Percentiles rank a stretch among this genome's conserved stretches.
phyloP scores from a whole-genome alignment of 805 yeast genomes.

The Nakazawaea sp. region DNA sequence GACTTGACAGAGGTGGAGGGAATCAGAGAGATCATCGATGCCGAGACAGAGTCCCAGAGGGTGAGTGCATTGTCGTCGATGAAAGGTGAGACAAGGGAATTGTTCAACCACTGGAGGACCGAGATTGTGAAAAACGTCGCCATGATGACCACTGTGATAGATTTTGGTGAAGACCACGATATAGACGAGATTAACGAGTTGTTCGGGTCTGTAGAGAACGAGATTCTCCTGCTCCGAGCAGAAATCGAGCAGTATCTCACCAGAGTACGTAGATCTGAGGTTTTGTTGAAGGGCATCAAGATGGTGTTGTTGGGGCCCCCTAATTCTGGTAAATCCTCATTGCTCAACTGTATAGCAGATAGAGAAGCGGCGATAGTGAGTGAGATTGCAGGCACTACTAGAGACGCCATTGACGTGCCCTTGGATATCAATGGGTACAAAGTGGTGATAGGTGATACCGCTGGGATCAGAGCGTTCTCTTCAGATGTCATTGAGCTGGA shows the following conservation, averaged over 20 bases:
- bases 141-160: slow-evolving; percentile 78
- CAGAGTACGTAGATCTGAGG: slow-evolving; percentile 49
- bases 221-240: slow-evolving; percentile 31
- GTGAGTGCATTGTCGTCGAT: slow-evolving; percentile 67
- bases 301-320: slow-evolving; percentile 83
- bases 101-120: slow-evolving; percentile 62
- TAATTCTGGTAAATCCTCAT: slow-evolving; percentile 91
- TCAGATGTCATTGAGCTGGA: slow-evolving; percentile 62
- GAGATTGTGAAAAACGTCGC: slow-evolving; percentile 63
- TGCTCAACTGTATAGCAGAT: slow-evolving; percentile 68
- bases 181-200: slow-evolving; percentile 55
- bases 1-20: slow-evolving; percentile 93
- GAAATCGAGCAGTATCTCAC: slow-evolving; percentile 39
- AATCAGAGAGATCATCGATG: slow-evolving; percentile 78
- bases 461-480: slow-evolving; percentile 63
- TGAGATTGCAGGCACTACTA: slow-evolving; percentile 86
- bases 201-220: slow-evolving; percentile 39
- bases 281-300: slow-evolving; percentile 67
- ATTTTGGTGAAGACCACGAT: slow-evolving; percentile 92
- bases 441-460: slow-evolving; percentile 84
- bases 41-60: slow-evolving; percentile 89
- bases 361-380: slow-evolving; percentile 89
- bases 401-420: slow-evolving; percentile 80
- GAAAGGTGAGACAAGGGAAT: slow-evolving; percentile 53
- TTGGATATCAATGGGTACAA: slow-evolving; percentile 80